Evolutionary conservation across 306 rosid species (phyloP).

Genomic region (Prunus persica): DNA sequence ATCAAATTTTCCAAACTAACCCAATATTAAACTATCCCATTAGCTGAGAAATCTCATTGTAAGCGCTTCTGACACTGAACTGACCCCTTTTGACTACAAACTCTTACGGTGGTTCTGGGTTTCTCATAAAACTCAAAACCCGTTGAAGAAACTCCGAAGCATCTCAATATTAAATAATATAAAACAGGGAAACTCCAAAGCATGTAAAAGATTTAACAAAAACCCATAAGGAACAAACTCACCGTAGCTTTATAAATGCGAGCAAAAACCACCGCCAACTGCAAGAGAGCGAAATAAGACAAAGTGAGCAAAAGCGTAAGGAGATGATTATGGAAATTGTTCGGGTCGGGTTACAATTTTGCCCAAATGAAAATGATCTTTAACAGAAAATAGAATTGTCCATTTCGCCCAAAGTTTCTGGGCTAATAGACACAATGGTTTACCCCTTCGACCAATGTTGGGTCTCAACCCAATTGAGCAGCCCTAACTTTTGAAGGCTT

Average conservation of each 20-base stretch:
- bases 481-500: too few species aligned
- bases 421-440: not conserved
- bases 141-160: not conserved
- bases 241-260: not conserved
- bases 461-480: not conserved
- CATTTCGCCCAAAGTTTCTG: not conserved
- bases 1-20: not conserved
- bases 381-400: not conserved
- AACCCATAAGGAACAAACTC: conserved; percentile 6
- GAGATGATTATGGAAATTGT: not conserved
- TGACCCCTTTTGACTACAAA: not conserved
- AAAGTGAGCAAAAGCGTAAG: not conserved
- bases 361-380: not conserved
- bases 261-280: conserved; percentile 1
- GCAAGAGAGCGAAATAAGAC: not conserved
- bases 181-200: not conserved
- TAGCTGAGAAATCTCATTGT: not conserved
- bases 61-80: not conserved
- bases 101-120: not conserved
- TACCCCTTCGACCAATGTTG: not conserved
- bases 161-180: not conserved
- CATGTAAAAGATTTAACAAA: not conserved
- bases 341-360: not conserved
- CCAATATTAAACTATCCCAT: not conserved
- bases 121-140: not conserved